Percentiles rank a stretch among this genome's conserved stretches.
Evolutionary conservation across 73 alveolate genomes (phyloP).

Genomic region (Stentor roeselii): DNA sequence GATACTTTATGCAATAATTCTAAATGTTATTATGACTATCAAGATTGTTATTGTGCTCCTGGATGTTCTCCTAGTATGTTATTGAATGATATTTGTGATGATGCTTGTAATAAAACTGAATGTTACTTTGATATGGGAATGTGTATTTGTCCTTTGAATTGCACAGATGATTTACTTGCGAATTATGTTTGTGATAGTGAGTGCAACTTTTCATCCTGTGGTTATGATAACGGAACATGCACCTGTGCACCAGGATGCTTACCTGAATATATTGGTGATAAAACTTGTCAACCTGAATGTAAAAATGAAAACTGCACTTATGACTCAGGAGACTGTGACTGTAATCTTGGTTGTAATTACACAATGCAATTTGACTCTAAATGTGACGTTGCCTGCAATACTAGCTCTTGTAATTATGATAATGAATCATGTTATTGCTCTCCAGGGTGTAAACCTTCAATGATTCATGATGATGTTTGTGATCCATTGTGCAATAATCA

Average conservation of each 20-base stretch:
- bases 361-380: not conserved
- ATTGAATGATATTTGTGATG: not conserved
- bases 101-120: not conserved
- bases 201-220: not conserved
- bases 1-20: not conserved
- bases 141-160: not conserved
- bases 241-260: not conserved
- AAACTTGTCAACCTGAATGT: not conserved
- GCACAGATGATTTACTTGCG: no score
- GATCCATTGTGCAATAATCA: not conserved
- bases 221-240: not conserved
- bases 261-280: not conserved
- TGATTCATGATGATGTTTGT: not conserved
- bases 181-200: not conserved
- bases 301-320: not conserved
- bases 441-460: not conserved
- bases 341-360: not conserved
- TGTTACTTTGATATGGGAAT: not conserved
- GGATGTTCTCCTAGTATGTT: constrained; percentile 10
- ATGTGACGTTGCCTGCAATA: not conserved
- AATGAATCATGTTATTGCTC: not conserved
- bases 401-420: not conserved
- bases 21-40: not conserved
- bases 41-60: not conserved
- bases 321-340: not conserved